Evolutionary conservation across 768 basidiomycete genomes (phyloP), one percentile per base, ranked within the genome.

Genomic region (Rhizopogon sp.): DNA sequence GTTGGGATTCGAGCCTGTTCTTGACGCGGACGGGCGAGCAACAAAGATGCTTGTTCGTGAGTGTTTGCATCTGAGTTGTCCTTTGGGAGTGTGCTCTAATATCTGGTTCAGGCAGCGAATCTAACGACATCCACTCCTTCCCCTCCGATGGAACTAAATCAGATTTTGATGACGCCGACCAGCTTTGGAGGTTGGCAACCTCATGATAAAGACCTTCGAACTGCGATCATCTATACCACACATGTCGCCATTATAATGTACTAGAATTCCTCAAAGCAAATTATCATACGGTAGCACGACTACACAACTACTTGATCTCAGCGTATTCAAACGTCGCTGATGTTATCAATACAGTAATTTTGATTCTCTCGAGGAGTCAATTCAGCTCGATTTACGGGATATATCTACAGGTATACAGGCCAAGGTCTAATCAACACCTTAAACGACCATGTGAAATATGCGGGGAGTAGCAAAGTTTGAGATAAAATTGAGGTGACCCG

Each of bases 1-100:
- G 8, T 68, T 91, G 40, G 90, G 90, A 16, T 87, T 91, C 58
- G 81, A 87, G 50, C 82, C 87, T 4, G 70, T 90, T 41, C 57
- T 80, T 16, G 78, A 82, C 55, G 79, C 79, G 53, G 67, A 78
- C 41, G 81, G 81, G 0, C 65, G 69, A 14, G 61, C 81, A 28
- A 60, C 66, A 11, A 89, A 85, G 62, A 80, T 90, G 71, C 79
- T 92, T 61, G 75, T 91, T 60, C 74, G 88, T 90, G 64, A 66
- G 87, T 81, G 16, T 20, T 29, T 39, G 17, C 39, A 46, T 53
- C 1, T 41, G 33, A 37, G 13, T 37, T 42, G 20, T 6, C 13
- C 22, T 17, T 44, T 2, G 20, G 28, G 53, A 25, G 35, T 39
- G 33, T 60, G 40, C 51, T 35, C 35, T 56, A 44, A 47, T 29